Conservation (phyloP, 2,329 filamentous ascomycete species). For the Scopulariopsis brevicaulis region DNA sequence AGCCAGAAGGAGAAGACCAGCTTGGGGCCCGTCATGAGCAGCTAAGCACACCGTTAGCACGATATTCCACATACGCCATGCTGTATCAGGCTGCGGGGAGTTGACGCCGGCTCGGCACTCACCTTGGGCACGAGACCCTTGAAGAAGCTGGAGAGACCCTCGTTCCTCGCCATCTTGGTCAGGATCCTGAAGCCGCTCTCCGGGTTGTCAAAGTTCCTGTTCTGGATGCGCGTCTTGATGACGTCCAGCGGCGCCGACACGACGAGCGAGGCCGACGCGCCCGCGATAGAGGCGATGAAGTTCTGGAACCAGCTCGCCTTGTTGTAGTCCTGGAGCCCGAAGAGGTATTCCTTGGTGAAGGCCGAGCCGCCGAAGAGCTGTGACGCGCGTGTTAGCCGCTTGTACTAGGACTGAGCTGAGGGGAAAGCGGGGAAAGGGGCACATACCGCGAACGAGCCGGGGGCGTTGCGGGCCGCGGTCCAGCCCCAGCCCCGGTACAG, state of each 20-base stretch:
- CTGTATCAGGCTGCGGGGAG: not conserved
- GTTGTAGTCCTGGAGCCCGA: constrained; percentile 88
- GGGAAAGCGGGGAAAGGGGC: not conserved
- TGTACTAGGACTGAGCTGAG: not conserved
- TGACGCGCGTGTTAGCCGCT: constrained; percentile 9
- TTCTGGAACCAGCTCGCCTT: constrained; percentile 89
- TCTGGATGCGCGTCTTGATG: constrained; percentile 97
- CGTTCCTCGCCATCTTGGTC: constrained; percentile 83
- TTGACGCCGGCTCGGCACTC: constrained; percentile 12
- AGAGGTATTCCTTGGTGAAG: constrained; percentile 95
- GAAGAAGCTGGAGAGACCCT: constrained; percentile 83
- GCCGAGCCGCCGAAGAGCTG: constrained; percentile 95
- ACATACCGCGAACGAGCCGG: constrained; percentile 83
- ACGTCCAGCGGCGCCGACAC: constrained; percentile 96
- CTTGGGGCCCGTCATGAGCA: constrained; percentile 98
- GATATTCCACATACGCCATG: not conserved
- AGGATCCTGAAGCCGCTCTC: constrained; percentile 90
- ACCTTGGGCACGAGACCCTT: constrained; percentile 93
- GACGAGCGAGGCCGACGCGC: constrained; percentile 87
- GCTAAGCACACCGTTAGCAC: constrained; percentile 26
- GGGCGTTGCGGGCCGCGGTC: constrained; percentile 94
- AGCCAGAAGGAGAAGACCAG: constrained; percentile 99
- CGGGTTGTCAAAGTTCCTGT: constrained; percentile 96
- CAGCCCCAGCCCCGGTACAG: constrained; percentile 94
- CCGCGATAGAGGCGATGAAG: constrained; percentile 91